Evolutionary conservation across 2,329 filamentous ascomycete species (phyloP), one percentile per base, ranked within the genome.

Genomic region (Colletotrichum graminicola): DNA sequence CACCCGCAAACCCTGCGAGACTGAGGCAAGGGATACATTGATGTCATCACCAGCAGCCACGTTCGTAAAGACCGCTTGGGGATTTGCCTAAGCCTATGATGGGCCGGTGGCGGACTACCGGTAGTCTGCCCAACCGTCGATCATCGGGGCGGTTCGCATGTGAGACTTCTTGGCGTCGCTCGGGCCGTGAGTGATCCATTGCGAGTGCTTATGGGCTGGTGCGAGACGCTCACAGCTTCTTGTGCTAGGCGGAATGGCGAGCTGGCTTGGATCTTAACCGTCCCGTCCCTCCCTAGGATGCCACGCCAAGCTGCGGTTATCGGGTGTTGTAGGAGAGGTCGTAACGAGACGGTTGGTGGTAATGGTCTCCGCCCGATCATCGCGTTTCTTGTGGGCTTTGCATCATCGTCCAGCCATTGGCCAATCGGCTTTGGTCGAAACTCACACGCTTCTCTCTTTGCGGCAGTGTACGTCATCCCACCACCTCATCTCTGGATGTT

Each of bases 21-120:
- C 36, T 14, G 36, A 12, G 36, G 16, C 12, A 34, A 18, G 23
- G 54, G 26, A n/a, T 12, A 45, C 32, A 23, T 26, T 71, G 64
- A 71, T 71, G 68, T 71, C 68, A 67, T 67, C 59, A 34, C 49
- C 23, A 29, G 7, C 34, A 63, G 64, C 68, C 68, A 71, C 64
- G 57, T 67, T 67, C 45, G 18, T 18, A 52, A 55, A 43, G 64
- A 57, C 16, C 29, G 21, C 18, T 54, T 36, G 16, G 41, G 51
- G 64, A 62, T 54, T 67, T 52, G 52, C 64, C 47, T 63, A 23
- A 29, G 34, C 12, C 16, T 18, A 26, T 23, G 8, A 18, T 18
- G 34, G 26, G 63, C 52, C 18, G n/a, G 23, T 14, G n/a, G 23
- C 21, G 12, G 14, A 39, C 34, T 12, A n/a, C n/a, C n/a, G n/a